phyloP scores from a whole-genome alignment of 345 rosid genomes.

The Salix purpurea region DNA sequence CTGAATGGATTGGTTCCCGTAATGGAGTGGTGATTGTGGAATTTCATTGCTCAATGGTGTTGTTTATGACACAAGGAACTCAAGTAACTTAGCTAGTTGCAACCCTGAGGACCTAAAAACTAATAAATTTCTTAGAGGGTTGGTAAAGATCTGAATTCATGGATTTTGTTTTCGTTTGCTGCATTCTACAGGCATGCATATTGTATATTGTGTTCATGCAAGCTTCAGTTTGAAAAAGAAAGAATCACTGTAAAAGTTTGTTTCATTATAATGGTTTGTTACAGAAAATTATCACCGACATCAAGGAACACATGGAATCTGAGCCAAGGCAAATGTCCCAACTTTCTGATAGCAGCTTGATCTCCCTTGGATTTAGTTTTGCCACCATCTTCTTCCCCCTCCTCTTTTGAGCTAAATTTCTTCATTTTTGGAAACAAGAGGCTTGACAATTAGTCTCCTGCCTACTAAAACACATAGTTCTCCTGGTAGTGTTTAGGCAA shows the following conservation, averaged over 20 bases:
- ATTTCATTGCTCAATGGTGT: neutral
- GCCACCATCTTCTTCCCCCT: slow-evolving; percentile 30
- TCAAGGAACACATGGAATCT: neutral
- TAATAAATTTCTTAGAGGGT: neutral
- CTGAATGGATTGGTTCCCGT: neutral
- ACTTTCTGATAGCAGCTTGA: slow-evolving; percentile 59
- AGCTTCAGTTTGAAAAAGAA: neutral
- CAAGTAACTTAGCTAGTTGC: neutral
- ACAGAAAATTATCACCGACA: neutral
- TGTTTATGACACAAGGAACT: neutral
- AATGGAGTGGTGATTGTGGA: neutral
- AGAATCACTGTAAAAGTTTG: neutral
- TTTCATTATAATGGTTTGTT: neutral
- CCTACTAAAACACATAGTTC: neutral
- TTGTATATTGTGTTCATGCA: neutral
- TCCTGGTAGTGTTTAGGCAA: neutral
- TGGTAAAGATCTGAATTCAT: neutral
- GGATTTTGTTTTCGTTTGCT: neutral
- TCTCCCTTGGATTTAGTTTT: slow-evolving; percentile 63
- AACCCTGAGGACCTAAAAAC: neutral
- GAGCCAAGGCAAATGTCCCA: slow-evolving; percentile 53
- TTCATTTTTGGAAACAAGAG: slow-evolving; percentile 16
- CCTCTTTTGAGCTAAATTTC: slow-evolving; percentile 76
- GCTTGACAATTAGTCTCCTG: neutral
- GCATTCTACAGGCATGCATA: neutral